Evolutionary conservation across 148 eudicot genomes (phyloP), one percentile per base, ranked within the genome.

Genomic region (Dianthus caryophyllus): DNA sequence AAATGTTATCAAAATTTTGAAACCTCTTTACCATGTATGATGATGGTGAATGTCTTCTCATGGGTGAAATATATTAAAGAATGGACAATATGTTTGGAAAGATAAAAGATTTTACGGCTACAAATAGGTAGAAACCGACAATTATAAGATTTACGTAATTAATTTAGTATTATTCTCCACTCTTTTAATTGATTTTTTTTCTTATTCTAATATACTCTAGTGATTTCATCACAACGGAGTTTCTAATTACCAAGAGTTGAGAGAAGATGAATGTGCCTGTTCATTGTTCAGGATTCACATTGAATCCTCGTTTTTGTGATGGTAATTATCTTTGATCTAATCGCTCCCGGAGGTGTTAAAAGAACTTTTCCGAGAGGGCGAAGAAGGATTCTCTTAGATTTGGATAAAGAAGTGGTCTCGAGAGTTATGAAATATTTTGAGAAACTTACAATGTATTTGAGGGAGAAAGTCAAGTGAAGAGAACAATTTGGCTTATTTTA

Each of bases 11-110:
- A 36, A n/a, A 4, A 52, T 55, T 6, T 50, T 61, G 30, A 64
- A 29, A 6, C 73, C 73, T 0, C 30, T 68, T 6, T 69, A 52
- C 29, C 22, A 26, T 21, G n/a, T 68, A 71, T 61, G 43, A 47
- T 29, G 80, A 73, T 25, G 65, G 64, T 44, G 72, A 65, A 5
- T 47, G 64, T 1, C 43, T 38, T 4, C 53, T 29, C 1, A 75
- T 71, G 73, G 61, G 69, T 15, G 75, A 67, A 20, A 63, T 51
- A 16, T 71, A 66, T 66, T 73, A 79, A 29, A 67, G 0, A 18
- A 74, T 75, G 78, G 76, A 79, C 58, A 33, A 13, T 22, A 71
- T 71, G 71, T 12, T 79, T 15, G 79, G 73, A 1, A 69, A 70
- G 36, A 29, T 76, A 10, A 50, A 31, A 6, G 67, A 60, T 39